phyloP scores from a whole-genome alignment of 345 rosid species.

The Brassica juncea region DNA sequence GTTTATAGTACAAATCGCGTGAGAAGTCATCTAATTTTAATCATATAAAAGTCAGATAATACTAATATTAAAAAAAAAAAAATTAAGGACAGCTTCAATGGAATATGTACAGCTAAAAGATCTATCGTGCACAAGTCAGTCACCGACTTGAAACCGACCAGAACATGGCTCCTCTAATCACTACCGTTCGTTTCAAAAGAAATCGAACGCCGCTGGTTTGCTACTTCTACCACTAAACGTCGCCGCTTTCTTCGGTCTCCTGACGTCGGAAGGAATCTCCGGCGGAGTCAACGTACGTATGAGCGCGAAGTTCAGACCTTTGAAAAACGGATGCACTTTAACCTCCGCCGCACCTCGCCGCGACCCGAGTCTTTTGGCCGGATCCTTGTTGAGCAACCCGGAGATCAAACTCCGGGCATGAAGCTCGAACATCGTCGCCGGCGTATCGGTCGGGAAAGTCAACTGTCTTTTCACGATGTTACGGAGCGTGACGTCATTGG shows the following conservation, averaged over 20 bases:
- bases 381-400: slow-evolving; percentile 72
- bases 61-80: not conserved
- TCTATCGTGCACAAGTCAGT: slow-evolving; percentile 39
- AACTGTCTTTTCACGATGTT: slow-evolving; percentile 71
- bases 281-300: slow-evolving; percentile 78
- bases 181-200: slow-evolving; percentile 47
- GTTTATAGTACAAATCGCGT: slow-evolving; percentile 25
- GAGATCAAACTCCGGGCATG: slow-evolving; percentile 77
- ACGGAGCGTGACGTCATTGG: slow-evolving; percentile 79
- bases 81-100: slow-evolving; percentile 31
- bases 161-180: slow-evolving; percentile 46
- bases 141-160: slow-evolving; percentile 48
- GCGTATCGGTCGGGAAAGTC: slow-evolving; percentile 56
- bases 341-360: slow-evolving; percentile 85
- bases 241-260: slow-evolving; percentile 43
- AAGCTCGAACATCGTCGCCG: slow-evolving; percentile 49
- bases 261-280: slow-evolving; percentile 48
- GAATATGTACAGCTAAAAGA: slow-evolving; percentile 43
- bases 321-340: slow-evolving; percentile 83
- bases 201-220: slow-evolving; percentile 60
- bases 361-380: slow-evolving; percentile 66
- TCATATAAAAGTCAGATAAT: slow-evolving; percentile 18
- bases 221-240: slow-evolving; percentile 40
- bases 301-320: slow-evolving; percentile 77
- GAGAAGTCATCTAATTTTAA: slow-evolving; percentile 15